Evolutionary conservation across 352 stramenopile species (phyloP).

Genomic region (Phytophthora kernoviae): DNA sequence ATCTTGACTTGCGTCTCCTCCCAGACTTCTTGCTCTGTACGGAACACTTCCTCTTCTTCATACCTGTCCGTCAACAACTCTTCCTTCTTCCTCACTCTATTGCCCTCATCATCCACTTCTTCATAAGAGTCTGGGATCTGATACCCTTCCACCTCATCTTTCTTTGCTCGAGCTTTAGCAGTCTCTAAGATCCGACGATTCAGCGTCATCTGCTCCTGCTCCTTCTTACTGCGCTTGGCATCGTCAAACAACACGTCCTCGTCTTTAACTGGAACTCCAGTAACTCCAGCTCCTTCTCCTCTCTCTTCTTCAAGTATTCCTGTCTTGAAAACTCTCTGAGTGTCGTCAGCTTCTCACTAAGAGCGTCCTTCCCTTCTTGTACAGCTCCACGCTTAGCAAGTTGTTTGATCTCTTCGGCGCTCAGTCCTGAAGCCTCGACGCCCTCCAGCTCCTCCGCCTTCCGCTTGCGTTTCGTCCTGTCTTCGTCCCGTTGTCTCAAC

Average conservation of each 20-base stretch:
- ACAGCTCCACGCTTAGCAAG: conserved; percentile 82
- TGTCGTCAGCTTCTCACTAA: conserved; percentile 65
- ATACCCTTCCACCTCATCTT: conserved; percentile 87
- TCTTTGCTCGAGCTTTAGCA: conserved; percentile 58
- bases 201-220: conserved; percentile 87
- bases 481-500: conserved; percentile 77
- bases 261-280: conserved; percentile 88
- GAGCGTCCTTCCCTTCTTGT: conserved; percentile 33
- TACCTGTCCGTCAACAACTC: conserved; percentile 95
- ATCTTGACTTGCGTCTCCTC: conserved; percentile 96
- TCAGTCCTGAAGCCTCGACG: conserved; percentile 47
- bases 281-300: conserved; percentile 97
- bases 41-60: conserved; percentile 90
- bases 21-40: conserved; percentile 98
- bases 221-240: conserved; percentile 59
- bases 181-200: conserved; percentile 92
- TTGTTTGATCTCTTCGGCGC: conserved; percentile 77
- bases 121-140: conserved; percentile 97
- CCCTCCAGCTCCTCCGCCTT: conserved; percentile 45
- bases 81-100: conserved; percentile 91
- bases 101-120: conserved; percentile 89
- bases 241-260: conserved; percentile 86
- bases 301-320: conserved; percentile 97
- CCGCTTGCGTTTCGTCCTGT: conserved; percentile 65
- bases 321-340: conserved; percentile 94